phyloP scores from a whole-genome alignment of 2,329 filamentous ascomycete genomes.

The Dactylellina haptotyla region DNA sequence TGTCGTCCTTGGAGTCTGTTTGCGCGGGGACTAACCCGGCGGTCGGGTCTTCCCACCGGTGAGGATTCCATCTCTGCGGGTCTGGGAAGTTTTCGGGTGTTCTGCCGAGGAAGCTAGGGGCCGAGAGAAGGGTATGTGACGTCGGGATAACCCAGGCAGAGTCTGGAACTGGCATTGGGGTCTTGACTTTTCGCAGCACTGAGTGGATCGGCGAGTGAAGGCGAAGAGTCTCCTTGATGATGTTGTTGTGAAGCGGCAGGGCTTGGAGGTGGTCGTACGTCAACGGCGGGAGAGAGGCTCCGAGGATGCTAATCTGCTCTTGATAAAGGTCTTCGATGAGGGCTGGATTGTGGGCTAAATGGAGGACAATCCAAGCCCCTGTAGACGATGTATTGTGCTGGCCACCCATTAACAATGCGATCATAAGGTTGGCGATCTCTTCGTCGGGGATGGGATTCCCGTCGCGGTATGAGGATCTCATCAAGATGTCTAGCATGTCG shows the following conservation, averaged over 20 bases:
- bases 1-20: slow-evolving; percentile 66
- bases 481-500: slow-evolving; percentile 91
- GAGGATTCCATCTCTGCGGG: slow-evolving; percentile 84
- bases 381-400: slow-evolving; percentile 90
- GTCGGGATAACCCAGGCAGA: slow-evolving; percentile 85
- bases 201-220: slow-evolving; percentile 94
- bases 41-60: slow-evolving; percentile 80
- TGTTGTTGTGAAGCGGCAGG: slow-evolving; percentile 81
- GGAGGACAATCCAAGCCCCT: slow-evolving; percentile 84
- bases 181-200: slow-evolving; percentile 91
- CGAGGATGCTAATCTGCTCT: slow-evolving; percentile 80
- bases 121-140: slow-evolving; percentile 81
- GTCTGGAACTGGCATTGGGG: slow-evolving; percentile 82
- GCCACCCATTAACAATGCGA: slow-evolving; percentile 89
- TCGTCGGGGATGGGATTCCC: slow-evolving; percentile 80
- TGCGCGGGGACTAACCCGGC: slow-evolving; percentile 65
- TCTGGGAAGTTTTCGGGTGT: slow-evolving; percentile 82
- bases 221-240: slow-evolving; percentile 91
- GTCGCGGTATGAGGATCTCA: slow-evolving; percentile 86
- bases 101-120: slow-evolving; percentile 81
- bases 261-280: slow-evolving; percentile 80
- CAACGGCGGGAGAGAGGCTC: slow-evolving; percentile 77
- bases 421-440: slow-evolving; percentile 93
- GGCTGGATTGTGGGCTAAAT: slow-evolving; percentile 78
- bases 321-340: slow-evolving; percentile 82